These are phyloP conservation scores for Phoenix roebelenii DNA, from an alignment of 176 grass and related monocot species.

Conservation along the genomic window DNA sequence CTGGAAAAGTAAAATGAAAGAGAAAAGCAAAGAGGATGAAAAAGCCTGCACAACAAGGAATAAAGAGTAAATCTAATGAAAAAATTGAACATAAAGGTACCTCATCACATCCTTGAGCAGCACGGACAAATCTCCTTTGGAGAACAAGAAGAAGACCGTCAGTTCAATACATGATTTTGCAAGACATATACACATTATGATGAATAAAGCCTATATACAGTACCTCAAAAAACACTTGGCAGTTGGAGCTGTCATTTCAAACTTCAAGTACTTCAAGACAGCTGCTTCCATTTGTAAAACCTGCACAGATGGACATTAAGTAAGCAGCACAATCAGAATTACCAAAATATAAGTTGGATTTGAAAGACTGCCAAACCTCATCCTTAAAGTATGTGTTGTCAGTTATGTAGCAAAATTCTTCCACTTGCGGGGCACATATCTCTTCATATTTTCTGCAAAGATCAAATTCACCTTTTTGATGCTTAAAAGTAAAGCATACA, in stretches of 20 bases:
- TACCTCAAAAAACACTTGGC: slow-evolving; percentile 89
- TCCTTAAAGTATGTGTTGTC: slow-evolving; percentile 99
- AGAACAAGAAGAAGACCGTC: slow-evolving; percentile 12
- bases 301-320: slow-evolving; percentile 27
- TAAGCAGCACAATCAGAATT: not conserved
- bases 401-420: slow-evolving; percentile 99
- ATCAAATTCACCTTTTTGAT: not conserved
- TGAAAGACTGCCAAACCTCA: slow-evolving; percentile 34
- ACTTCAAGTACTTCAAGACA: slow-evolving; percentile 80
- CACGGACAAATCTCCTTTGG: slow-evolving; percentile 74
- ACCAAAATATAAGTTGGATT: not conserved
- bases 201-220: slow-evolving; percentile 1
- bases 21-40: slow-evolving; percentile 1
- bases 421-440: slow-evolving; percentile 97
- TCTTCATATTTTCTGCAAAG: slow-evolving; percentile 86
- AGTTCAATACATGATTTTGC: no score
- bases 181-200: no score
- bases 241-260: slow-evolving; percentile 91
- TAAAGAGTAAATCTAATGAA: not conserved
- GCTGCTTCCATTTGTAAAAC: slow-evolving; percentile 91
- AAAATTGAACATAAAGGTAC: slow-evolving; percentile 30
- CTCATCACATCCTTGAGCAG: slow-evolving; percentile 74
- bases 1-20: slow-evolving; percentile 34
- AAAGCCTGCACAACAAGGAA: not conserved
- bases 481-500: no score